A percentile compares a stretch with the other conserved stretches of the same genome.
These are phyloP conservation scores for Boletus vinaceobasis DNA, from an alignment of 768 basidiomycete species.

Conservation along the genomic window DNA sequence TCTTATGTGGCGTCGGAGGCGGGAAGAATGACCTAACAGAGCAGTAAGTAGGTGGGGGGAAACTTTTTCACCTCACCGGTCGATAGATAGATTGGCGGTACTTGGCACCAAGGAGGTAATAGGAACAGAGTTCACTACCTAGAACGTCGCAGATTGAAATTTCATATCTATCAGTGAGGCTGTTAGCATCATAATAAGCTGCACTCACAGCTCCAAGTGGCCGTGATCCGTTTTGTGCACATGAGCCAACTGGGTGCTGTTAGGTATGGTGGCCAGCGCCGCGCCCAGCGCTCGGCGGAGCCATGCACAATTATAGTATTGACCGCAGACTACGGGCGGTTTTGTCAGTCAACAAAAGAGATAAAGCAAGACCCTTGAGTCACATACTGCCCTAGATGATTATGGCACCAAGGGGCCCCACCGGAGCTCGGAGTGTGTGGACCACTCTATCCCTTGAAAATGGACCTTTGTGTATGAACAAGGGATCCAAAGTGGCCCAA, in stretches of 20 bases:
- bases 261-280: too few species aligned
- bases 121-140: background rate
- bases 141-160: background rate
- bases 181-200: background rate
- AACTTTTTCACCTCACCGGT: background rate
- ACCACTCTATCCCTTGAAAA: background rate
- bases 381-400: background rate
- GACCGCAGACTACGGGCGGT: background rate
- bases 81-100: background rate
- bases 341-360: background rate
- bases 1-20: too few species aligned
- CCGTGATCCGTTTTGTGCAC: background rate
- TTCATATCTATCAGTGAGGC: background rate
- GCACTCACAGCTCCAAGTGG: too few species aligned
- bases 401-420: background rate
- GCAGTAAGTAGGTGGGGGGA: background rate
- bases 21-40: background rate
- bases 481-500: background rate
- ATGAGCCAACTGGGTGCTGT: background rate
- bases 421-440: too few species aligned
- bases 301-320: background rate
- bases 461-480: background rate
- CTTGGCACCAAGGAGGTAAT: background rate
- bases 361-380: background rate
- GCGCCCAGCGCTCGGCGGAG: background rate